Conservation (phyloP, 345 rosid species). For the Salix udensis region DNA sequence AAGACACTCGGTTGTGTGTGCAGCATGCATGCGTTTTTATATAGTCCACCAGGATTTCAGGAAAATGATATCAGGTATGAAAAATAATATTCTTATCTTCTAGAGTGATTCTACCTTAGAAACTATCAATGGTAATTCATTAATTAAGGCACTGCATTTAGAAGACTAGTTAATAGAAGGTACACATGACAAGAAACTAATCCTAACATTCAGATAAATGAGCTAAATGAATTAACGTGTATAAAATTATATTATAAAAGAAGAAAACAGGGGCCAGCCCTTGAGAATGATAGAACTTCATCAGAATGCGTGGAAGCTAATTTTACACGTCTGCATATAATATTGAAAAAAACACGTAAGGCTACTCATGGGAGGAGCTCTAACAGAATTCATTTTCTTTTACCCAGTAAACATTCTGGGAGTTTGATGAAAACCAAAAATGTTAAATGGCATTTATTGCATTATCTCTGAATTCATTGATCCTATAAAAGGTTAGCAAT, state of each 20-base stretch:
- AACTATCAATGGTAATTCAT: not conserved
- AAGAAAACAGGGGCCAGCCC: not conserved
- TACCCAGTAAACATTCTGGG: not conserved
- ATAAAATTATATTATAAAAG: not conserved
- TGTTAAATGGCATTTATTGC: not conserved
- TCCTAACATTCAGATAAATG: not conserved
- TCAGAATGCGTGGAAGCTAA: not conserved
- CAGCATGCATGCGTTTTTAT: not conserved
- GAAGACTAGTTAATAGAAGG: not conserved
- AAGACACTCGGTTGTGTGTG: not conserved
- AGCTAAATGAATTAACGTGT: too few species aligned
- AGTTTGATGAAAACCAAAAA: not conserved
- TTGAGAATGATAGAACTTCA: not conserved
- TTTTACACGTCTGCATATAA: not conserved
- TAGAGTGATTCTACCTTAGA: not conserved
- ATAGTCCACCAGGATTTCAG: not conserved
- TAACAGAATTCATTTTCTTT: not conserved
- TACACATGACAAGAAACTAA: not conserved
- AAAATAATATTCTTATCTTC: not conserved
- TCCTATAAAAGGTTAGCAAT: constrained; percentile 9
- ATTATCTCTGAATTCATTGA: not conserved
- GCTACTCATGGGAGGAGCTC: not conserved
- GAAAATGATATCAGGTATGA: not conserved
- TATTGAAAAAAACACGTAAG: not conserved
- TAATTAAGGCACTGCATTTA: not conserved